Percentiles rank a stretch among this genome's conserved stretches.
Evolutionary conservation across 108 stramenopile genomes (phyloP).

Genomic region (Cylindrotheca closterium): DNA sequence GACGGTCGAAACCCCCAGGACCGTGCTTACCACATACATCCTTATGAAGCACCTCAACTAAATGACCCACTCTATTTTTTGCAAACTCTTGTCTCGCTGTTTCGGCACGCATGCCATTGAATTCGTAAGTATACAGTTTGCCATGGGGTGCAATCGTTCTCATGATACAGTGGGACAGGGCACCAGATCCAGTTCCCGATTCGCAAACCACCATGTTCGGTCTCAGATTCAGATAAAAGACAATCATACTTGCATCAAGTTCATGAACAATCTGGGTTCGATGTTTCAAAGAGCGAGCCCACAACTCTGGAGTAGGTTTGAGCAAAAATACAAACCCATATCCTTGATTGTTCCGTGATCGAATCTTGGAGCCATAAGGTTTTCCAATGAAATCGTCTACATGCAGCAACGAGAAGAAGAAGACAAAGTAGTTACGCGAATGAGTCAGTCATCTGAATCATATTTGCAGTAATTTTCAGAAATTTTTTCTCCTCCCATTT

Average conservation of each 20-base stretch:
- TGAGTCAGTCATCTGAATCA: too few species aligned
- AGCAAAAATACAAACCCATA: slow-evolving; percentile 80
- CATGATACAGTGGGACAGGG: slow-evolving; percentile 79
- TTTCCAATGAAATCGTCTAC: slow-evolving; percentile 81
- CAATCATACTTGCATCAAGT: slow-evolving; percentile 85
- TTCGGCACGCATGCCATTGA: slow-evolving; percentile 81
- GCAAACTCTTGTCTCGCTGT: slow-evolving; percentile 82
- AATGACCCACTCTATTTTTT: slow-evolving; percentile 69
- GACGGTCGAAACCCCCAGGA: slow-evolving; percentile 66
- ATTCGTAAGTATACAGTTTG: slow-evolving; percentile 90
- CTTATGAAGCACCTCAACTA: slow-evolving; percentile 71
- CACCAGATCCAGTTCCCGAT: slow-evolving; percentile 90
- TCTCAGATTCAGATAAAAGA: slow-evolving; percentile 71
- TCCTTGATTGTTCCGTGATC: slow-evolving; percentile 70
- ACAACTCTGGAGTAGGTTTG: slow-evolving; percentile 91
- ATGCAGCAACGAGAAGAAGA: too few species aligned
- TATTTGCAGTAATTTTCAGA: too few species aligned
- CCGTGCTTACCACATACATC: slow-evolving; percentile 85
- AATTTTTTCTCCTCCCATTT: too few species aligned
- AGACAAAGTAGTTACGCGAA: too few species aligned
- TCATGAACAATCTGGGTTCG: slow-evolving; percentile 94
- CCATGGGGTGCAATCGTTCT: slow-evolving; percentile 90
- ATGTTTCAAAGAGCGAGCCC: slow-evolving; percentile 80
- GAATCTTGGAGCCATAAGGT: slow-evolving; percentile 84
- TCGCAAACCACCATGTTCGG: slow-evolving; percentile 91